phyloP scores from a whole-genome alignment of 371 early-diverging fungal genomes.

The Choanephora cucurbitarum region DNA sequence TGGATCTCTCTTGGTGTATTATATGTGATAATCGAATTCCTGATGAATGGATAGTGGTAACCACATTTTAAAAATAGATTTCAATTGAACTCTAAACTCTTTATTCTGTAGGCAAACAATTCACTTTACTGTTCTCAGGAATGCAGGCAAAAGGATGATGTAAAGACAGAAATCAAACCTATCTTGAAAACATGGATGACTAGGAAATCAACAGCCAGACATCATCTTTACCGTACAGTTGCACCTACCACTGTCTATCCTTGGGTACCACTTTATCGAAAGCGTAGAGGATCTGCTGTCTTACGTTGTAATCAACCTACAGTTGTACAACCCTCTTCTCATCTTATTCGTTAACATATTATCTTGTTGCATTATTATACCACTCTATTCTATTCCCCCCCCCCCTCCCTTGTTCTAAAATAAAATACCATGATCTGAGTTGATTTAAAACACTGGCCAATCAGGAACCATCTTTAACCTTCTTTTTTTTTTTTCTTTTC shows the following conservation, averaged over 20 bases:
- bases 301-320: conserved; percentile 7
- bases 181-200: neutral
- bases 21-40: conserved; percentile 25
- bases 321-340: neutral
- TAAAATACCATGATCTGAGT: too few relatives aligned
- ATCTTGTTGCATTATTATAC: too few relatives aligned
- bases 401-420: too few relatives aligned
- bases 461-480: too few relatives aligned
- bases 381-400: too few relatives aligned
- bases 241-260: conserved; percentile 8
- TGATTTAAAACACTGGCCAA: too few relatives aligned
- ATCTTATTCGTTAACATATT: too few relatives aligned
- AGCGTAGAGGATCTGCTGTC: conserved; percentile 15
- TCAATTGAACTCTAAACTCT: neutral
- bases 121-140: conserved; percentile 11
- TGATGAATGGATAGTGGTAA: conserved; percentile 8
- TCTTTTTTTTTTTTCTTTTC: neutral
- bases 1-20: conserved; percentile 34
- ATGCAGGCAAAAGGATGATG: neutral
- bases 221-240: neutral
- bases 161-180: too few relatives aligned
- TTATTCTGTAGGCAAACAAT: neutral
- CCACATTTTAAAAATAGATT: neutral
- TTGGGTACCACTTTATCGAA: conserved; percentile 19
- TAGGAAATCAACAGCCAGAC: neutral